Base-by-base conservation (phyloP, 2,329 filamentous ascomycete species). In the Ophiostoma novo-ulmi region DNA sequence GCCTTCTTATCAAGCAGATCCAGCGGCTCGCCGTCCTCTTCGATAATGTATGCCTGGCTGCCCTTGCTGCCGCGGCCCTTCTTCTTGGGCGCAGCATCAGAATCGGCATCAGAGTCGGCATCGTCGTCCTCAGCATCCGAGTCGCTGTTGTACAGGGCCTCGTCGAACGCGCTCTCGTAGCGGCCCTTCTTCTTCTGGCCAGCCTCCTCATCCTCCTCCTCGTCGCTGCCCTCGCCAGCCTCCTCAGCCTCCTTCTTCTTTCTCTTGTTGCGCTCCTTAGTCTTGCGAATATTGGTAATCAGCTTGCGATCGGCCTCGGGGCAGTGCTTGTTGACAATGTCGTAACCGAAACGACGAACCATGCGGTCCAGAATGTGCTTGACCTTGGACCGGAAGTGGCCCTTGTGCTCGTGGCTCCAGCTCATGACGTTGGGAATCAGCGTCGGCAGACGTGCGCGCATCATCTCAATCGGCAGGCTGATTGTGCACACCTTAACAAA, bases 391-490 rank as follows among this genome's bases (percentile, higher is more conserved):
- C 94, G 93, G 82, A 99, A 95, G 78, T 97, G 93, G 14, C 93
- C 93, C 82, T 98, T 98, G 84, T 99, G 96, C 80, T 99, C 95
- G 80, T 97, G 93, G 78, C 91, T 94, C 94, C 95, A 99, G 61
- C 94, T 88, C 84, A 98, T 92, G 26, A 98, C 84, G 79, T 97
- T 97, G 3, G 94, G 92, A 1, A 99, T 87, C 67, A 99, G 85
- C 0, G 89, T 88, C 41, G 85, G 82, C 48, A 99, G 87, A 35
- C 93, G 88, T 5, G 92, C 89, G 48, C 90, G 85, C 82, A 99
- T 89, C 73, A 97, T 84, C 6, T 91, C 88, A 58, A 89, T 87
- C 0, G 94, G 93, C 39, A 98, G 82, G 72, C 91, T 90, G 76
- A 98, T 93, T 72, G 97, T 88, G 75, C 92, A 96, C 36, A 99